These are phyloP conservation scores for Mucor mucedo DNA, from an alignment of 371 early-diverging fungal species.

Conservation along the genomic window DNA sequence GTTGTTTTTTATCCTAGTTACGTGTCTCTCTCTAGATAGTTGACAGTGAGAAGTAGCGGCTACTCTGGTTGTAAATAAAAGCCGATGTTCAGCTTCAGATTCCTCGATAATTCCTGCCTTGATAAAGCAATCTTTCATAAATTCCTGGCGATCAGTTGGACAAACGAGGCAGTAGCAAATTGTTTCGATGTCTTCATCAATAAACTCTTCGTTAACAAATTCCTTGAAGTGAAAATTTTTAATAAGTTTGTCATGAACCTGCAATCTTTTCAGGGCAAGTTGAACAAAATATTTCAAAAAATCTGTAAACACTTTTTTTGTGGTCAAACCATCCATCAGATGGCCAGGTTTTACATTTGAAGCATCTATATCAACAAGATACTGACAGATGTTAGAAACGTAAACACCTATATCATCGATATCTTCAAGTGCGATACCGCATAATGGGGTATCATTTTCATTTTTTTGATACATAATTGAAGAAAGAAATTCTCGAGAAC, in stretches of 20 bases:
- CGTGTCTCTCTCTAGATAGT: background rate
- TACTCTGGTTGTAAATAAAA: background rate
- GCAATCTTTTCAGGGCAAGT: background rate
- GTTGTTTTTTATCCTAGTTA: background rate
- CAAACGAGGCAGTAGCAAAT: background rate
- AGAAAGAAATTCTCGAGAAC: too few species aligned
- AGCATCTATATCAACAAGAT: too few species aligned
- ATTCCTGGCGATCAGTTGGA: background rate
- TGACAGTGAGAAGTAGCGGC: background rate
- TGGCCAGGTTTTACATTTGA: too few species aligned
- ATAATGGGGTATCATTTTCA: too few species aligned
- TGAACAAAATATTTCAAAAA: background rate
- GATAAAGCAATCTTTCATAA: background rate
- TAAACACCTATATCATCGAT: too few species aligned
- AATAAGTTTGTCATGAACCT: background rate
- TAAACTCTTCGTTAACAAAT: background rate
- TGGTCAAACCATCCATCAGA: too few species aligned
- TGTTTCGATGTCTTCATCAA: background rate
- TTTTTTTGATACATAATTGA: too few species aligned
- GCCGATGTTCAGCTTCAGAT: background rate
- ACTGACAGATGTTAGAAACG: too few species aligned
- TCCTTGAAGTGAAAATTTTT: background rate
- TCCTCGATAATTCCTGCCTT: background rate
- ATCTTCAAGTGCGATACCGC: too few species aligned
- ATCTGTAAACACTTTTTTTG: background rate